Percentiles rank a stretch among this genome's conserved stretches.
Evolutionary conservation across 148 eudicot genomes (phyloP).

Genomic region (Rhododendron molle): DNA sequence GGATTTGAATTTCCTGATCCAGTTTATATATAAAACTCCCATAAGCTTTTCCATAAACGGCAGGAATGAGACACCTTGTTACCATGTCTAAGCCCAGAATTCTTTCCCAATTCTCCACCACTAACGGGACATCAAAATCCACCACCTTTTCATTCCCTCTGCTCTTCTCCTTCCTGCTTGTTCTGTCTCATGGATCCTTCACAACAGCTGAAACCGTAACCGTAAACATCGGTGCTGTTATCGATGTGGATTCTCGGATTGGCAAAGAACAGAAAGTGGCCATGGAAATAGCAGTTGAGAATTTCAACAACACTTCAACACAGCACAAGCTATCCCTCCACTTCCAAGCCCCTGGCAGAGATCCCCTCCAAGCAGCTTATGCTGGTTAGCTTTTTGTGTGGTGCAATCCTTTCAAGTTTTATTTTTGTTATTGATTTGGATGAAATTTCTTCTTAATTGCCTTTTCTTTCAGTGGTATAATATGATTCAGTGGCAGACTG

Average conservation of each 20-base stretch:
- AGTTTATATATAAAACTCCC: not conserved
- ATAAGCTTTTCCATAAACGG: not conserved
- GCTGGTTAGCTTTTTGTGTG: not conserved
- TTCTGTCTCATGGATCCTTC: slow-evolving; percentile 1
- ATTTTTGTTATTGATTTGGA: too few relatives aligned
- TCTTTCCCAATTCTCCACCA: not conserved
- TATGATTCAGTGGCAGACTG: too few relatives aligned
- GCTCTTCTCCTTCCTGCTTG: not conserved
- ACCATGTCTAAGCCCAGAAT: not conserved
- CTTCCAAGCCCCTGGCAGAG: not conserved
- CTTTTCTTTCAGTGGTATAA: too few relatives aligned
- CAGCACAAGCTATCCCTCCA: not conserved
- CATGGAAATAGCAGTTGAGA: slow-evolving; percentile 10
- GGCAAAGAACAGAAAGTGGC: slow-evolving; percentile 20
- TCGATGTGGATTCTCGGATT: slow-evolving; percentile 3
- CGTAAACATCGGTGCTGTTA: slow-evolving; percentile 4
- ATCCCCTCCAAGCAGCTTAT: slow-evolving; percentile 18
- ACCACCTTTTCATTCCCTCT: not conserved
- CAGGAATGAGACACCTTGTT: not conserved
- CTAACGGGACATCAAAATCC: not conserved
- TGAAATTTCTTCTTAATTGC: too few relatives aligned
- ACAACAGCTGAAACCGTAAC: not conserved
- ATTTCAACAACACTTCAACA: slow-evolving; percentile 7
- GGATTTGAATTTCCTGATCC: not conserved
- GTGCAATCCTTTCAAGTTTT: not conserved